Conservation (phyloP, 2,329 filamentous ascomycete species). For the Xylaria polymorpha region DNA sequence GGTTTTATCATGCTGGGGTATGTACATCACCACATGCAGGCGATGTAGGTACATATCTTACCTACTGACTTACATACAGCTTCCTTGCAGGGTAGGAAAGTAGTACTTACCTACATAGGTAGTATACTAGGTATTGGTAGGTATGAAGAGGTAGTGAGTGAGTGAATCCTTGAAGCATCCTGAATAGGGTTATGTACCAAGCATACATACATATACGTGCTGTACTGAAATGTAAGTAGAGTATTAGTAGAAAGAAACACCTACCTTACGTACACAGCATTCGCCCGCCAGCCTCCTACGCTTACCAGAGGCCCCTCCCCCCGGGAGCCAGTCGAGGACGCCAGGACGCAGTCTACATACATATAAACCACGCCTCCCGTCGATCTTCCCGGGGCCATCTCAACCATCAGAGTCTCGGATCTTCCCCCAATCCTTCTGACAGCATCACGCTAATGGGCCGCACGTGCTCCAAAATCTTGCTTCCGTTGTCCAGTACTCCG, state of each 20-base stretch:
- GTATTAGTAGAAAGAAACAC: no score
- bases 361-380: constrained; percentile 25
- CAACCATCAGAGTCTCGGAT: constrained; percentile 1
- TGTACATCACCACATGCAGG: not conserved
- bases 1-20: constrained; percentile 13
- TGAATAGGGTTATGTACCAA: not conserved
- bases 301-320: not conserved
- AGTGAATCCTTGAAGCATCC: constrained; percentile 7
- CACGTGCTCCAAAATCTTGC: constrained; percentile 40
- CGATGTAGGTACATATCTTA: no score
- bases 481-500: constrained; percentile 46
- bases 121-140: constrained; percentile 1
- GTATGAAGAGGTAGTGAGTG: not conserved
- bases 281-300: not conserved
- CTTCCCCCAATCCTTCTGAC: not conserved
- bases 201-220: no score
- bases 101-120: no score
- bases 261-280: not conserved
- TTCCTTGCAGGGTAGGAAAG: not conserved
- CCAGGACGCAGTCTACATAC: constrained; percentile 13
- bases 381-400: not conserved
- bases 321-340: not conserved
- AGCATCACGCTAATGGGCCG: constrained; percentile 41
- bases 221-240: no score
- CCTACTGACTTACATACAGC: not conserved